Conservation (phyloP, 352 stramenopile genomes). For the Globisporangium orthogonon region DNA sequence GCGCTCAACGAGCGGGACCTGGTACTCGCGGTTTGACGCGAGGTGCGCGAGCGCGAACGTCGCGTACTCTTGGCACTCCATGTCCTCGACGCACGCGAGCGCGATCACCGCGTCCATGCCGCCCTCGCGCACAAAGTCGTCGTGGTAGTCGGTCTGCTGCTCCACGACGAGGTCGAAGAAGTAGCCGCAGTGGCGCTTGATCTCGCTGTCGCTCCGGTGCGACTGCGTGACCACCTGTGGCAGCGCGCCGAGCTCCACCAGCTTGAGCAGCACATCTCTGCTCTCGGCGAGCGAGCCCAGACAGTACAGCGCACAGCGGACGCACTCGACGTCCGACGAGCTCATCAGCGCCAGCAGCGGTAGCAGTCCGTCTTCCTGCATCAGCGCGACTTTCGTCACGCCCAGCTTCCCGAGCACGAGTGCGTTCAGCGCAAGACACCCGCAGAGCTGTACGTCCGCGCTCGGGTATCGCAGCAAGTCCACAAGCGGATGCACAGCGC, state of each 20-base stretch:
- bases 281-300: conserved; percentile 91
- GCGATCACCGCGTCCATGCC: conserved; percentile 87
- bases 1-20: conserved; percentile 88
- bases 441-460: conserved; percentile 89
- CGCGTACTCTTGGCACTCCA: conserved; percentile 95
- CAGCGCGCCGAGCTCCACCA: conserved; percentile 88
- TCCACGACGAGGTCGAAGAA: conserved; percentile 87
- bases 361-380: conserved; percentile 87
- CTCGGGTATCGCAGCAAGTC: conserved; percentile 94
- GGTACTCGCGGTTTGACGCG: conserved; percentile 92
- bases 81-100: conserved; percentile 91
- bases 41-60: conserved; percentile 94
- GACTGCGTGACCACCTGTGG: conserved; percentile 77
- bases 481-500: conserved; percentile 88
- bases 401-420: conserved; percentile 82
- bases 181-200: conserved; percentile 91
- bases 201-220: conserved; percentile 85
- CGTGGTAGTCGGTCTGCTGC: conserved; percentile 91
- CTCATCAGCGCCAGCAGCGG: conserved; percentile 86
- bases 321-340: conserved; percentile 86
- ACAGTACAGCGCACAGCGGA: conserved; percentile 88
- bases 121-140: conserved; percentile 83
- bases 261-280: conserved; percentile 86
- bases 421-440: conserved; percentile 89
- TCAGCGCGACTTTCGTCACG: conserved; percentile 86